These are phyloP conservation scores for Picochlorum sp. DNA, from an alignment of 139 green algal genomes.

Conservation along the genomic window DNA sequence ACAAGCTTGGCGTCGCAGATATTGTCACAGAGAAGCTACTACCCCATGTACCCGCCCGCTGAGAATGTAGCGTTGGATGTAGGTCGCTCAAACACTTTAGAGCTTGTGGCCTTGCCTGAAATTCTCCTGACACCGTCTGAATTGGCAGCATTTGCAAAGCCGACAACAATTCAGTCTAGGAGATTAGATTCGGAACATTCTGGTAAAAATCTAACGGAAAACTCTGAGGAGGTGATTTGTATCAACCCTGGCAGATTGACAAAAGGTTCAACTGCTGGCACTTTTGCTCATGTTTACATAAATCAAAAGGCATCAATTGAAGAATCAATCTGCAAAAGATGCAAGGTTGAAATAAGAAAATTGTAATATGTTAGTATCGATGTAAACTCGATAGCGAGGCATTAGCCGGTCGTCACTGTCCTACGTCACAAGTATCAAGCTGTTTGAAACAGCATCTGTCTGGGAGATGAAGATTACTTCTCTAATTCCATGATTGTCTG, in stretches of 20 bases:
- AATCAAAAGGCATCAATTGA: not conserved
- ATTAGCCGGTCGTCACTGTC: not conserved
- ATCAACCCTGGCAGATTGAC: constrained; percentile 73
- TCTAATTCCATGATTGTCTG: not conserved
- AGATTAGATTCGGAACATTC: not conserved
- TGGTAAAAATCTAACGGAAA: not conserved
- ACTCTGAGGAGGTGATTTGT: constrained; percentile 33
- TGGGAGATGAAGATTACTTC: not conserved
- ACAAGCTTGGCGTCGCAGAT: constrained; percentile 62
- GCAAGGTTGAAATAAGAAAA: constrained; percentile 6
- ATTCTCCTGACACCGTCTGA: constrained; percentile 90
- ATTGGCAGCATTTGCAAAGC: constrained; percentile 81
- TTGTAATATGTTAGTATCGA: not conserved
- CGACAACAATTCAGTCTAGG: constrained; percentile 12
- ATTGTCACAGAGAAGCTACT: constrained; percentile 71
- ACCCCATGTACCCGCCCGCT: constrained; percentile 77
- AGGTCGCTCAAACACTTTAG: constrained; percentile 34
- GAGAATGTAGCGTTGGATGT: constrained; percentile 66
- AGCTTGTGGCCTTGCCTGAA: constrained; percentile 58
- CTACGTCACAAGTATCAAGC: not conserved
- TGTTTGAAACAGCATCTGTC: not conserved
- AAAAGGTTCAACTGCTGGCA: constrained; percentile 57
- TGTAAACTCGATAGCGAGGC: not conserved
- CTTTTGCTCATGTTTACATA: constrained; percentile 51
- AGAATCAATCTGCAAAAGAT: not conserved